Base-by-base conservation (phyloP, 148 eudicot genomes). In the Polygonum maritimum region DNA sequence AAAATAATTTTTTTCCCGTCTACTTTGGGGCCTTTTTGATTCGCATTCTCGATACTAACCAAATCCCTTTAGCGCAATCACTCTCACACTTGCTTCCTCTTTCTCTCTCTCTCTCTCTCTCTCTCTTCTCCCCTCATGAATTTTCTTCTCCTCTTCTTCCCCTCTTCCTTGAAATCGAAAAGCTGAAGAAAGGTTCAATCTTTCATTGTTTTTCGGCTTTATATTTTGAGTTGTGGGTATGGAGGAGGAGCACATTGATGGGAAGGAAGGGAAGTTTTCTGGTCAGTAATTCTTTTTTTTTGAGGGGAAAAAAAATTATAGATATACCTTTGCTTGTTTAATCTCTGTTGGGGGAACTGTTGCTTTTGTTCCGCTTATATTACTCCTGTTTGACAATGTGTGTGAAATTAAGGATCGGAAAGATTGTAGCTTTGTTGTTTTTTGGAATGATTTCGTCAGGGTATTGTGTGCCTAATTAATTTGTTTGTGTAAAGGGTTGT, bases 51-150 rank as follows among this genome's bases (percentile, higher is more conserved):
- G 49, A 41, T 71, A 22, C 74, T 71, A 11, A 71, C 74, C 52
- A 71, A 71, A 71, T 71, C 74, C 74, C 74, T 71, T 71, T 44
- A 70, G 41, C 74, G 74, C 74, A 71, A 71, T 14, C 74, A 70
- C 51, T 71, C 74, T 44, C 74, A 41, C 31, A 26, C 31, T 26
- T 26, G 31, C 72, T 35, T 2, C 2, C 72, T 21, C 26, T 3
- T 11, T 7, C 69, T 22, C 35, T 12, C 71, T 12, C 55, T 14
- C 31, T 26, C 31, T 26, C 31, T 3, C 41, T 2, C 71, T 16
- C 71, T 26, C 74, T 21, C 74, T 71, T 31, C 31, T 71, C 51
- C 35, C 31, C 74, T 21, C 44, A 65, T 65, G 71, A 65, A 65
- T 65, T 71, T 21, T 54, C 26, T 18, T 15, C 4, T 47, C 35